A percentile compares a stretch with the other conserved stretches of the same genome.
These are phyloP conservation scores for Mycosphaerelloides madeirae DNA, from an alignment of 2,329 filamentous ascomycete genomes.

Conservation along the genomic window DNA sequence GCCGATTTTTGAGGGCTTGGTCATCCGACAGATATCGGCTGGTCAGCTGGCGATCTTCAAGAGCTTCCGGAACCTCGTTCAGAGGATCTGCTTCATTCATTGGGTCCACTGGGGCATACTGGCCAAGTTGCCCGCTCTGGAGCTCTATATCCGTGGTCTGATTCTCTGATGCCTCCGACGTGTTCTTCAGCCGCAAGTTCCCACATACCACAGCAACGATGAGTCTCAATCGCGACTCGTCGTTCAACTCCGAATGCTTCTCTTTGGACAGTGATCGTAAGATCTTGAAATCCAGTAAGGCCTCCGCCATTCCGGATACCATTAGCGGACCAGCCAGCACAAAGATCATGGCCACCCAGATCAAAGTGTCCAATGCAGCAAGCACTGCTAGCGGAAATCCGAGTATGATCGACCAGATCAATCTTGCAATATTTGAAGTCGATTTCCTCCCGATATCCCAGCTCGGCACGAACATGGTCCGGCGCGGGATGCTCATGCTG, in stretches of 20 bases:
- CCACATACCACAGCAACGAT: constrained; percentile 2
- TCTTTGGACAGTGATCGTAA: background rate
- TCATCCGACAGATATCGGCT: no score
- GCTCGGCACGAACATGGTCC: constrained; percentile 3
- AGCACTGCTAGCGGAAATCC: background rate
- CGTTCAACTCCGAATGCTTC: background rate
- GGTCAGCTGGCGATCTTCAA: background rate
- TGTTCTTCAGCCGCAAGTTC: constrained; percentile 1
- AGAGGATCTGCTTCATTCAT: background rate
- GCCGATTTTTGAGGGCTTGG: background rate
- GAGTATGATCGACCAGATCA: background rate
- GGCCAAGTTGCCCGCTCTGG: no score
- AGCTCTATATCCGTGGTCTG: no score
- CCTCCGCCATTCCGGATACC: constrained; percentile 5
- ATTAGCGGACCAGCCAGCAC: constrained; percentile 6
- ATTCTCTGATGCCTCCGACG: background rate
- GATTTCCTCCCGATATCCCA: background rate
- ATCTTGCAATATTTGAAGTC: no score
- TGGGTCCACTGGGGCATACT: no score
- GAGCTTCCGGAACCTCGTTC: background rate
- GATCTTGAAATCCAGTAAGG: constrained; percentile 4
- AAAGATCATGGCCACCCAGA: constrained; percentile 5
- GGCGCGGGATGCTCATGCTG: constrained; percentile 3
- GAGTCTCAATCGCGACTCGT: background rate
- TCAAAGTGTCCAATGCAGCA: constrained; percentile 4